Conservation (phyloP, 2,329 filamentous ascomycete species). For the Shiraia sp. region DNA sequence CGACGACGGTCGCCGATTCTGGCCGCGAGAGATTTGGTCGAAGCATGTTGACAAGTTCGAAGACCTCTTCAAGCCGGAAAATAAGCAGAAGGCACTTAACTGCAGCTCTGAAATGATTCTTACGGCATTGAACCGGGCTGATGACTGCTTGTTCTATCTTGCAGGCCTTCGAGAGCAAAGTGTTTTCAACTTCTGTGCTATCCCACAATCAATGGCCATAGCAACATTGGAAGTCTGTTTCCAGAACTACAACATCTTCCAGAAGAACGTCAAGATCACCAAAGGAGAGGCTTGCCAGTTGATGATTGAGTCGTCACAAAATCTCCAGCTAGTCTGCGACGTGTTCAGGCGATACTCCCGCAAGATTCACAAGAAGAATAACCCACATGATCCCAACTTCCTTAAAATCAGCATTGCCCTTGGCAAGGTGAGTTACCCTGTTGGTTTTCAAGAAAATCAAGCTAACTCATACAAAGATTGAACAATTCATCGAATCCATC, state of each 20-base stretch:
- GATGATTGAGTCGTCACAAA: constrained; percentile 93
- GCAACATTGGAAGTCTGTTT: constrained; percentile 91
- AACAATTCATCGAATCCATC: constrained; percentile 92
- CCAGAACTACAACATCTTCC: constrained; percentile 83
- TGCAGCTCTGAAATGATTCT: constrained; percentile 94
- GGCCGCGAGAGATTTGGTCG: constrained; percentile 95
- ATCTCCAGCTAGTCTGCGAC: constrained; percentile 77
- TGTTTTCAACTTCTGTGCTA: constrained; percentile 98
- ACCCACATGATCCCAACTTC: constrained; percentile 89
- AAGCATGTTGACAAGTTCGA: constrained; percentile 90
- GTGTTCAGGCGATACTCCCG: constrained; percentile 78
- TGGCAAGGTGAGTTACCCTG: constrained; percentile 66
- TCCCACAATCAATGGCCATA: constrained; percentile 96
- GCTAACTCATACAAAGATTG: constrained; percentile 63
- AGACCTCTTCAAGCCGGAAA: constrained; percentile 82
- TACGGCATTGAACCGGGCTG: constrained; percentile 80
- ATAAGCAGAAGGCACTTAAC: constrained; percentile 76
- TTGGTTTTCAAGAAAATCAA: background rate
- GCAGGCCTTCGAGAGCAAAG: constrained; percentile 93
- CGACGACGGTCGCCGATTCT: constrained; percentile 86
- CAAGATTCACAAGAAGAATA: constrained; percentile 90
- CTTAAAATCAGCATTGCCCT: constrained; percentile 89
- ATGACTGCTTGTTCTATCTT: constrained; percentile 98
- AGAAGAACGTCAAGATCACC: constrained; percentile 92
- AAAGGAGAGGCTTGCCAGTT: constrained; percentile 90